A percentile compares a stretch with the other conserved stretches of the same genome.
These are phyloP conservation scores for Castanopsis chinensis DNA, from an alignment of 306 rosid species.

Conservation along the genomic window DNA sequence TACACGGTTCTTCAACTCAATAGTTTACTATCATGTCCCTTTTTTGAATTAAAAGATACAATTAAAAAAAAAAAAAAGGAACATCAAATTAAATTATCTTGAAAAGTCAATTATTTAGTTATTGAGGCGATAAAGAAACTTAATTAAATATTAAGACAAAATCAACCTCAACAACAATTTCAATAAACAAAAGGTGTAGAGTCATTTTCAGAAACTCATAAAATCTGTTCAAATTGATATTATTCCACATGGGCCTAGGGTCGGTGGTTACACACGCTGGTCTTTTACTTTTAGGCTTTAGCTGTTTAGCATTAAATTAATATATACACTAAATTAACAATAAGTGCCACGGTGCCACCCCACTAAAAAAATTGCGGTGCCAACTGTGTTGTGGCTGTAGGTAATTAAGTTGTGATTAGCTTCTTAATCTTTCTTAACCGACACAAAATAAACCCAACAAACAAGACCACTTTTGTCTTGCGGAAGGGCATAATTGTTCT, in stretches of 20 bases:
- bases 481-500: not conserved
- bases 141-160: too few species aligned
- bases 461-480: not conserved
- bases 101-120: too few species aligned
- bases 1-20: too few species aligned
- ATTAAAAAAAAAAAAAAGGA: too few species aligned
- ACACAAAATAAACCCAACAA: not conserved
- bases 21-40: too few species aligned
- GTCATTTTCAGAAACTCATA: not conserved
- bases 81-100: too few species aligned
- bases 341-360: too few species aligned
- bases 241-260: too few species aligned
- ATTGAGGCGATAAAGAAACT: too few species aligned
- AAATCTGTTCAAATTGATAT: not conserved
- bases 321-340: not conserved
- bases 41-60: too few species aligned
- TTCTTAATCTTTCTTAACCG: not conserved
- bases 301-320: not conserved
- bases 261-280: not conserved
- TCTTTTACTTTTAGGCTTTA: not conserved
- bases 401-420: not conserved
- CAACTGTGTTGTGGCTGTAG: constrained; percentile 42
- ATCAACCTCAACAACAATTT: too few species aligned
- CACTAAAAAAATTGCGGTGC: constrained; percentile 25
- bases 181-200: too few species aligned